Conservation (phyloP, 768 basidiomycete genomes). For the Epithele typhae region DNA sequence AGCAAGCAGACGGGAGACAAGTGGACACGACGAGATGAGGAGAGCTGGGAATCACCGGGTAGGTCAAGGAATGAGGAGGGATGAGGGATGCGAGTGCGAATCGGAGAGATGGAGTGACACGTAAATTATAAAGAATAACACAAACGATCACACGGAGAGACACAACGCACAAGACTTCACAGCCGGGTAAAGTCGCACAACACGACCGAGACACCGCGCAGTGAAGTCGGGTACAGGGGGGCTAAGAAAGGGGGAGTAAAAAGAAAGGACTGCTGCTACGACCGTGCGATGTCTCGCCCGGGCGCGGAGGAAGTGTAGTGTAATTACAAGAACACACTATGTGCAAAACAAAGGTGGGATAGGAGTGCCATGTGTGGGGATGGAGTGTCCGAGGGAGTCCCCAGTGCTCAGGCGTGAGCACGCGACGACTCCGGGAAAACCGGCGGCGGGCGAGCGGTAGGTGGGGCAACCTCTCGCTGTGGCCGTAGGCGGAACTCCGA, state of each 20-base stretch:
- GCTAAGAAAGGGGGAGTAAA: conserved; percentile 4
- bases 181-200: not conserved
- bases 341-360: conserved; percentile 11
- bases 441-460: conserved; percentile 33
- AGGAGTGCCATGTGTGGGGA: conserved; percentile 6
- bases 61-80: not conserved
- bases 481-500: conserved; percentile 79
- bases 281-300: too few relatives aligned
- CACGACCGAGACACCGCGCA: conserved; percentile 9
- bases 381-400: conserved; percentile 9
- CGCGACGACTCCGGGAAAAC: conserved; percentile 37
- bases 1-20: conserved; percentile 18
- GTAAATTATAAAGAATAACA: conserved; percentile 12
- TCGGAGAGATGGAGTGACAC: not conserved
- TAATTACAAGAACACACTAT: conserved; percentile 7
- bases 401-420: conserved; percentile 21
- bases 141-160: conserved; percentile 1
- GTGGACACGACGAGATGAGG: conserved; percentile 10
- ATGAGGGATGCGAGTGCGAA: not conserved
- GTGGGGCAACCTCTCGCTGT: conserved; percentile 45
- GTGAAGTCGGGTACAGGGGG: conserved; percentile 13
- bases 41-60: not conserved
- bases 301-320: not conserved
- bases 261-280: not conserved
- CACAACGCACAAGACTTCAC: not conserved